Conservation (phyloP, 257 asterid genomes). For the Phtheirospermum japonicum region DNA sequence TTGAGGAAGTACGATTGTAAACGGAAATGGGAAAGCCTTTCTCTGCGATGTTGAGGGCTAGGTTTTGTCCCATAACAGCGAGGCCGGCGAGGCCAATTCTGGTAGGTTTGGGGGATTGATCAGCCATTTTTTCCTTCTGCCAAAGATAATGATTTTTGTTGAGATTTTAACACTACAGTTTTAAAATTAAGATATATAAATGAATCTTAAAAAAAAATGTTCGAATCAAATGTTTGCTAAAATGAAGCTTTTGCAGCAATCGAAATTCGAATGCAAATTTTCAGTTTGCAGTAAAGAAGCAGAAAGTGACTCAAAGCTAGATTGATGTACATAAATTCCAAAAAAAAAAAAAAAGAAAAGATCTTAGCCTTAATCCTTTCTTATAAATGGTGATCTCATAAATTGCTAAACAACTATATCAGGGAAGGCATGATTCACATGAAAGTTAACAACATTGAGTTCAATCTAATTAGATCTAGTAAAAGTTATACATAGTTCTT, state of each 20-base stretch:
- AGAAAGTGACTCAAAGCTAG: too few relatives aligned
- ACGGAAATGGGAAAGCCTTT: slow-evolving; percentile 97
- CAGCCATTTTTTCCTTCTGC: slow-evolving; percentile 61
- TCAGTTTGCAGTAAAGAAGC: too few relatives aligned
- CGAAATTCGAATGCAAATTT: too few relatives aligned
- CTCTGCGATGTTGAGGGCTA: slow-evolving; percentile 96
- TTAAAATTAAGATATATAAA: background rate
- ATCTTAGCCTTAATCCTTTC: too few relatives aligned
- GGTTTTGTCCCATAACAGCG: slow-evolving; percentile 98
- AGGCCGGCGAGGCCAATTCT: slow-evolving; percentile 99
- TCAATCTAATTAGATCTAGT: slow-evolving; percentile 15
- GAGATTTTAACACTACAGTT: background rate
- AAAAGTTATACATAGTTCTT: background rate
- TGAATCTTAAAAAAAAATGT: background rate
- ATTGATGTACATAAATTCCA: too few relatives aligned
- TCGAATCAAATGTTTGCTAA: too few relatives aligned
- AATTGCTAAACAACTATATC: slow-evolving; percentile 11
- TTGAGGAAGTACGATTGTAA: slow-evolving; percentile 91
- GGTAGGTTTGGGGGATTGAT: slow-evolving; percentile 49
- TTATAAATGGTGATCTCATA: too few relatives aligned
- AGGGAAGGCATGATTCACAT: background rate
- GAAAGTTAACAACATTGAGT: background rate
- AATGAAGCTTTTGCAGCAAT: too few relatives aligned
- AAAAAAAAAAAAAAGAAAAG: too few relatives aligned
- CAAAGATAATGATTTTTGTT: background rate